Percentiles rank a stretch among this genome's conserved stretches.
Conservation (phyloP, 1,139 yeast genomes). For the Yamadazyma oceani region DNA sequence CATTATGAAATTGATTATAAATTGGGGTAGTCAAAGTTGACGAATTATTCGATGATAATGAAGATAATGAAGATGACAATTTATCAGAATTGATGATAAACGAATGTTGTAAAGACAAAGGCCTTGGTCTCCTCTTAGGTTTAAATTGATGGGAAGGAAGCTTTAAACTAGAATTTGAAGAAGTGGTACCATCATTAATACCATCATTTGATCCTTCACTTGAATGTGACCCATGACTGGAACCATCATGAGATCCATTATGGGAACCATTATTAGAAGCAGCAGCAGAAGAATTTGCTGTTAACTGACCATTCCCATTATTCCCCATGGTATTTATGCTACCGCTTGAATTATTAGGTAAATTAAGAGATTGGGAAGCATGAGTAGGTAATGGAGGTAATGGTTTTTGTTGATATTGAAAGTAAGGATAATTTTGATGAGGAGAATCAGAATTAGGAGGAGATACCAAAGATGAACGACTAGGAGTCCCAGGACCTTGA, state of each 20-base stretch:
- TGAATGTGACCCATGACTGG: background rate
- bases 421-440: constrained; percentile 16
- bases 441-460: constrained; percentile 20
- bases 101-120: constrained; percentile 40
- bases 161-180: constrained; percentile 15
- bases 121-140: constrained; percentile 46
- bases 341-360: background rate
- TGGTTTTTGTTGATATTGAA: constrained; percentile 12
- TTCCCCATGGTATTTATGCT: background rate
- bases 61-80: constrained; percentile 15
- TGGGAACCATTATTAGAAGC: background rate
- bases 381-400: constrained; percentile 8
- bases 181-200: constrained; percentile 7
- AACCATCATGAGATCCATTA: constrained; percentile 3
- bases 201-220: constrained; percentile 1
- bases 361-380: constrained; percentile 5
- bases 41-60: constrained; percentile 19
- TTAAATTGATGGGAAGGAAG: constrained; percentile 33
- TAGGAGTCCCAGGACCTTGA: constrained; percentile 12
- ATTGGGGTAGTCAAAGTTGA: constrained; percentile 12
- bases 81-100: constrained; percentile 27
- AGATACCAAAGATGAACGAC: constrained; percentile 13
- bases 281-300: constrained; percentile 1
- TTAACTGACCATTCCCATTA: background rate
- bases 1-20: constrained; percentile 3